Percentiles rank a stretch among this genome's conserved stretches.
Evolutionary conservation across 2,329 filamentous ascomycete species (phyloP).

Genomic region (Arthroderma sp.): DNA sequence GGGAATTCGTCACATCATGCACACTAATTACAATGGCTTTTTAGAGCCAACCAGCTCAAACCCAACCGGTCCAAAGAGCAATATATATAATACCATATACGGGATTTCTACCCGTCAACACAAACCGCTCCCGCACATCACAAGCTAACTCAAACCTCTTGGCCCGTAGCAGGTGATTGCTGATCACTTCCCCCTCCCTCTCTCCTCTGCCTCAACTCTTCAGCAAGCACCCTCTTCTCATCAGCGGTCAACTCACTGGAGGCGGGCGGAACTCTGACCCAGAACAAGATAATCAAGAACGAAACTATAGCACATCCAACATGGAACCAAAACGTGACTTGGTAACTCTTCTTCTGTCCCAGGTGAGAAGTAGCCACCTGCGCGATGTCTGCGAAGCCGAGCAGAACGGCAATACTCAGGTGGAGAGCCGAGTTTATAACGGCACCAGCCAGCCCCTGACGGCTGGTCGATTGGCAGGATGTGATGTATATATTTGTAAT

Average conservation of each 20-base stretch:
- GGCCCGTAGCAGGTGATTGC: too few species aligned
- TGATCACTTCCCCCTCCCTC: not conserved
- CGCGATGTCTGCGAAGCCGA: slow-evolving; percentile 56
- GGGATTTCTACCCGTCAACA: too few species aligned
- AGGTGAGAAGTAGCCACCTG: slow-evolving; percentile 36
- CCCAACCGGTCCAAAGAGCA: too few species aligned
- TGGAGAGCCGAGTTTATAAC: slow-evolving; percentile 59
- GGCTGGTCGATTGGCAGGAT: slow-evolving; percentile 50
- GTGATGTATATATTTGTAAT: slow-evolving; percentile 67
- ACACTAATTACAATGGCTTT: too few species aligned
- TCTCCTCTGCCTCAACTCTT: slow-evolving; percentile 1
- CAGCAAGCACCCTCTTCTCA: slow-evolving; percentile 32
- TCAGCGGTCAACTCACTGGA: slow-evolving; percentile 46
- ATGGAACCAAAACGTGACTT: slow-evolving; percentile 52
- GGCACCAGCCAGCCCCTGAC: slow-evolving; percentile 60
- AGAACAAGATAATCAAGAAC: slow-evolving; percentile 39
- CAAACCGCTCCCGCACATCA: too few species aligned
- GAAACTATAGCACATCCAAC: slow-evolving; percentile 42
- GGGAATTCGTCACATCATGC: too few species aligned
- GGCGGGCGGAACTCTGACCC: slow-evolving; percentile 43
- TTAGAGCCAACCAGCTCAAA: too few species aligned
- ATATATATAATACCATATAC: too few species aligned
- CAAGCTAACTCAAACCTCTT: too few species aligned
- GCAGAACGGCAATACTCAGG: slow-evolving; percentile 57
- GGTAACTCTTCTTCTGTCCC: slow-evolving; percentile 43